Evolutionary conservation across 2,329 filamentous ascomycete species (phyloP).

Genomic region (Alternaria gansuensis): DNA sequence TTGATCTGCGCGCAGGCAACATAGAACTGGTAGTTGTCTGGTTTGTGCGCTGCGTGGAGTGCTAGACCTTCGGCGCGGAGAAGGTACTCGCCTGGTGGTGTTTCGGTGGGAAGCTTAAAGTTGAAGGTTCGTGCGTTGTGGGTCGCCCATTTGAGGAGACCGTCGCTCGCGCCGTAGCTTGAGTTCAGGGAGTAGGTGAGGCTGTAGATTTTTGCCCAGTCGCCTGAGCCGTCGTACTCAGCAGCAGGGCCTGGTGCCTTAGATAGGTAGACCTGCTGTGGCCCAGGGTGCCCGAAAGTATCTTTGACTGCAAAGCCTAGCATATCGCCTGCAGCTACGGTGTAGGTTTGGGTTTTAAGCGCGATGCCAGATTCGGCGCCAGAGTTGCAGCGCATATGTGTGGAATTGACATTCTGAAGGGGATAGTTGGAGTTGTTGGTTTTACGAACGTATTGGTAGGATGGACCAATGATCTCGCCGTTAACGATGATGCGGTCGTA

Average conservation of each 20-base stretch:
- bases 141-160: conserved; percentile 37
- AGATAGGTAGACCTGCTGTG: conserved; percentile 42
- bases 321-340: conserved; percentile 53
- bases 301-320: conserved; percentile 59
- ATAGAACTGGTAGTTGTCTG: conserved; percentile 53
- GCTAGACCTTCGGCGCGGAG: conserved; percentile 55
- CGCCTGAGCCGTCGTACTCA: conserved; percentile 36
- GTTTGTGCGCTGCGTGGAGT: conserved; percentile 35
- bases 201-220: conserved; percentile 43
- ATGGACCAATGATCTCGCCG: conserved; percentile 32
- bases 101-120: conserved; percentile 51
- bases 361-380: conserved; percentile 26
- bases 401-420: conserved; percentile 36
- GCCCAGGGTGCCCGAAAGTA: conserved; percentile 52
- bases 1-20: conserved; percentile 56
- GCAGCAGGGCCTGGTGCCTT: conserved; percentile 29
- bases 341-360: conserved; percentile 35
- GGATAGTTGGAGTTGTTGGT: conserved; percentile 38
- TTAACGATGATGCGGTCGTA: conserved; percentile 44
- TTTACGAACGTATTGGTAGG: conserved; percentile 38
- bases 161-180: conserved; percentile 44
- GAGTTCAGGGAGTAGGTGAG: conserved; percentile 35
- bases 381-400: conserved; percentile 40
- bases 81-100: conserved; percentile 56
- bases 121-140: conserved; percentile 37